Evolutionary conservation across 1,139 yeast genomes (phyloP), one percentile per base, ranked within the genome.

Genomic region (Geotrichum bryndzae): DNA sequence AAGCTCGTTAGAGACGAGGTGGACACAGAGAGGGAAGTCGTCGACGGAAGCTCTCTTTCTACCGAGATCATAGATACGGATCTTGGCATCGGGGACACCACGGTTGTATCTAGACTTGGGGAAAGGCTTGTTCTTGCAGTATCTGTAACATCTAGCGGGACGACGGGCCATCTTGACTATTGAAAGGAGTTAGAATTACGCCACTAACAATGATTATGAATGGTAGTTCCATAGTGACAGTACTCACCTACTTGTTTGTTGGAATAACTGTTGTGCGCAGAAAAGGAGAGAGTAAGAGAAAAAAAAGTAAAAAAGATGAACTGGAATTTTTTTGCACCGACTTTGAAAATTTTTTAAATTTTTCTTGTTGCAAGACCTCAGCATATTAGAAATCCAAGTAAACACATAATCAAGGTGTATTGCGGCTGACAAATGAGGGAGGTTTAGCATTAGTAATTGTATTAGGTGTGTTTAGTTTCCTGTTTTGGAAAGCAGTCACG

Each of bases 121-220:
- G 90, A 86, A 94, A 77, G 99, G 99, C 87, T 94, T 94, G 96
- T 95, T 95, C 90, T 95, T 94, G 88, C 97, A 95, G 96, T 92
- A 94, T 86, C 99, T 91, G 97, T 94, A 94, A 87, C 99, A 94
- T 88, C 98, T 90, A 87, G 99, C 99, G 84, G 99, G 99, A 90
- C 99, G 94, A 85, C 99, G 92, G 82, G 99, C 98, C 99, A 94
- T 94, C 80, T 87, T 90, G 85, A 76, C 46, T 50, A 15, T 50
- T 50, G 27, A 50, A 13, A 22, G 22, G 52, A 41, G 46, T 41
- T 41, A 41, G 46, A 41, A 41, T 15, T 3, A 41, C 6, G 46
- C 13, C 8, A 29, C 31, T 8, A 22, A 50, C 15, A 25, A 10
- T 50, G 52, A 18, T 22, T 18, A 18, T 6, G 10, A 5, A 23